Evolutionary conservation across 768 basidiomycete genomes (phyloP).

Genomic region (Rhizopogon salebrosus): DNA sequence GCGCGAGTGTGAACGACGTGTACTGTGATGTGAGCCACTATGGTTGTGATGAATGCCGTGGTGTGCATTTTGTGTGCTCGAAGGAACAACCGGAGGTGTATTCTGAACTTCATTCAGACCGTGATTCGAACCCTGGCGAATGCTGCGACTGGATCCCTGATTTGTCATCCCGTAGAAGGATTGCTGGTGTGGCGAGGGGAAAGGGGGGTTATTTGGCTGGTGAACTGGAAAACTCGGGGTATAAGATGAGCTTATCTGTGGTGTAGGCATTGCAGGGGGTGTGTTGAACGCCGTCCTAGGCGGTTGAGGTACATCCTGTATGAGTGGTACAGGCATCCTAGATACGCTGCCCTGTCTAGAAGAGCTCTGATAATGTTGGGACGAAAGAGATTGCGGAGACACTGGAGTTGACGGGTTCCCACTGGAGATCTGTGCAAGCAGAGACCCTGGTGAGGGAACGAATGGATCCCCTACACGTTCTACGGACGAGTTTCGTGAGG

Average conservation of each 20-base stretch:
- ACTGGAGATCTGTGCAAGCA: slow-evolving; percentile 7
- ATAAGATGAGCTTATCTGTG: slow-evolving; percentile 6
- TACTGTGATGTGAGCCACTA: slow-evolving; percentile 12
- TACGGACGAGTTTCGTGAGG: slow-evolving; percentile 18
- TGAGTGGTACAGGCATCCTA: slow-evolving; percentile 10
- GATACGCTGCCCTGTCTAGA: slow-evolving; percentile 15
- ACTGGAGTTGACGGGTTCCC: slow-evolving; percentile 11
- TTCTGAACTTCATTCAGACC: slow-evolving; percentile 10
- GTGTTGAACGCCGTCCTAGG: slow-evolving; percentile 11
- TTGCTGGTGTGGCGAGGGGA: neutral
- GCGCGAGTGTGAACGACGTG: slow-evolving; percentile 20
- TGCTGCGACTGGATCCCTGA: slow-evolving; percentile 14
- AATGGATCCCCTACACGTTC: slow-evolving; percentile 14
- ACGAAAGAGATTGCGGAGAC: slow-evolving; percentile 12
- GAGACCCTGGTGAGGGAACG: slow-evolving; percentile 5
- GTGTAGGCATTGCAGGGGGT: slow-evolving; percentile 7
- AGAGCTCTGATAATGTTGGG: slow-evolving; percentile 10
- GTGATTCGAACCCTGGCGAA: slow-evolving; percentile 10
- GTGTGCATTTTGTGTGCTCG: neutral
- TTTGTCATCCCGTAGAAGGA: slow-evolving; percentile 11
- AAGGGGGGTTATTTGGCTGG: slow-evolving; percentile 1
- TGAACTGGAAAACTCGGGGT: neutral
- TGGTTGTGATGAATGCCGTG: slow-evolving; percentile 8
- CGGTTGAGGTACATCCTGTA: slow-evolving; percentile 16
- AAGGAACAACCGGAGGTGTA: slow-evolving; percentile 6